Evolutionary conservation across 805 yeast genomes (phyloP).

Genomic region (Saccharomycopsis sp.): DNA sequence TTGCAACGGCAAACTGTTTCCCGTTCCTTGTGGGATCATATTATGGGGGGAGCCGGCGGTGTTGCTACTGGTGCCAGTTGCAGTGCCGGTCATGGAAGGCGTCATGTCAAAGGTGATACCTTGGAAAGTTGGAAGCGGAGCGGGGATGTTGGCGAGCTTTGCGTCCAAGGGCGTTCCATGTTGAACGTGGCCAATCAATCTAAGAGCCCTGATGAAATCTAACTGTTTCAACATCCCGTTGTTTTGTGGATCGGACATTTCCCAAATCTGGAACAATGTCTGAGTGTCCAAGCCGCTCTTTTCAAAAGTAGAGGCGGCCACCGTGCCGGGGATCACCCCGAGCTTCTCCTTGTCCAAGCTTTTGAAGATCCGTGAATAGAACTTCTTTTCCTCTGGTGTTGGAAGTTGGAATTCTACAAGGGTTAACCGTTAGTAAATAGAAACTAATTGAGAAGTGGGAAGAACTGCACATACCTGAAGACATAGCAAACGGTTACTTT

Average conservation of each 20-base stretch:
- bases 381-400: slow-evolving; percentile 65
- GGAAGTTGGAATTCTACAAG: slow-evolving; percentile 34
- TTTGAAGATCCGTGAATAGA: slow-evolving; percentile 68
- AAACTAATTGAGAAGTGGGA: no score
- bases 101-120: slow-evolving; percentile 6
- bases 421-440: no score
- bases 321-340: slow-evolving; percentile 83
- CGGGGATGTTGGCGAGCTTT: slow-evolving; percentile 44
- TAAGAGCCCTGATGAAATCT: slow-evolving; percentile 78
- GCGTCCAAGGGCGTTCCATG: slow-evolving; percentile 50
- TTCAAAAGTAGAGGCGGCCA: slow-evolving; percentile 74
- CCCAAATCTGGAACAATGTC: slow-evolving; percentile 87
- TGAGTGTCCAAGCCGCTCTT: slow-evolving; percentile 76
- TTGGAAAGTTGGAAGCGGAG: slow-evolving; percentile 44
- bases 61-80: no score
- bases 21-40: slow-evolving; percentile 23
- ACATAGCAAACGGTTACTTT: no score
- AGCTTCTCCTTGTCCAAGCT: slow-evolving; percentile 68
- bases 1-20: slow-evolving; percentile 28
- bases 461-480: no score
- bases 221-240: slow-evolving; percentile 73
- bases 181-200: slow-evolving; percentile 85
- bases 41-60: slow-evolving; percentile 32
- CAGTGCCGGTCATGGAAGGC: slow-evolving; percentile 16
- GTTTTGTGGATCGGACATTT: slow-evolving; percentile 81